phyloP scores from a whole-genome alignment of 2,329 filamentous ascomycete species.

The Trichoderma sp. region DNA sequence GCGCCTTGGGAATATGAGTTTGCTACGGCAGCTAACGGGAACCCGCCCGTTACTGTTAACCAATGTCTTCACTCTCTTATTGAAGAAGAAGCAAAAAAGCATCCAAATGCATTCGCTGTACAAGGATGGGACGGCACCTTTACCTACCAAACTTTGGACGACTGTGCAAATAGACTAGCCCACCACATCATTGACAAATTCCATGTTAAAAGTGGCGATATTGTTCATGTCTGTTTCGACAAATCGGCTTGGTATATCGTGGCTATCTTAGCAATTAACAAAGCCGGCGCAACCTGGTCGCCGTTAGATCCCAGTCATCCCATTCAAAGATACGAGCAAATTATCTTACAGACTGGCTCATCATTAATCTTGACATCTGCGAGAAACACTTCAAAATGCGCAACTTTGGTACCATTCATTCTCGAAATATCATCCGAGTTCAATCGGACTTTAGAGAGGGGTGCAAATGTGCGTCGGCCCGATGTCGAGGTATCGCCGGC shows the following conservation, averaged over 20 bases:
- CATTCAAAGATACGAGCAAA: neutral
- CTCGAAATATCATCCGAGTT: neutral
- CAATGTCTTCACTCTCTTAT: constrained; percentile 5
- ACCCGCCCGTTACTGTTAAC: neutral
- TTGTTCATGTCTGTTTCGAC: constrained; percentile 17
- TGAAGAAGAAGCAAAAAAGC: neutral
- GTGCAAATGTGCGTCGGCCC: neutral
- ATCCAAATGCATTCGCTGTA: neutral
- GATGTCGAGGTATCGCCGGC: neutral
- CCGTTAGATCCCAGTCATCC: constrained; percentile 19
- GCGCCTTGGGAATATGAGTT: neutral
- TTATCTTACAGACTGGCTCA: neutral
- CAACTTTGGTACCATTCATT: neutral
- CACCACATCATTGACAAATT: neutral
- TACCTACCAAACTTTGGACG: constrained; percentile 39
- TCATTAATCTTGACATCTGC: constrained; percentile 1
- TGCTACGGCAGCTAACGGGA: neutral
- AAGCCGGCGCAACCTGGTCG: constrained; percentile 22
- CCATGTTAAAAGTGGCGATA: constrained; percentile 20
- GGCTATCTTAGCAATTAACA: constrained; percentile 21
- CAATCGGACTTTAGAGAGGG: neutral
- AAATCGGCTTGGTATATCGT: constrained; percentile 22
- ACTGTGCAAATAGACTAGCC: constrained; percentile 13
- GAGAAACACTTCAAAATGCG: neutral
- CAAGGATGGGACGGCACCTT: constrained; percentile 26